A percentile compares a stretch with the other conserved stretches of the same genome.
Evolutionary conservation across 2,329 filamentous ascomycete species (phyloP).

Genomic region (Pyrenochaeta sp.): DNA sequence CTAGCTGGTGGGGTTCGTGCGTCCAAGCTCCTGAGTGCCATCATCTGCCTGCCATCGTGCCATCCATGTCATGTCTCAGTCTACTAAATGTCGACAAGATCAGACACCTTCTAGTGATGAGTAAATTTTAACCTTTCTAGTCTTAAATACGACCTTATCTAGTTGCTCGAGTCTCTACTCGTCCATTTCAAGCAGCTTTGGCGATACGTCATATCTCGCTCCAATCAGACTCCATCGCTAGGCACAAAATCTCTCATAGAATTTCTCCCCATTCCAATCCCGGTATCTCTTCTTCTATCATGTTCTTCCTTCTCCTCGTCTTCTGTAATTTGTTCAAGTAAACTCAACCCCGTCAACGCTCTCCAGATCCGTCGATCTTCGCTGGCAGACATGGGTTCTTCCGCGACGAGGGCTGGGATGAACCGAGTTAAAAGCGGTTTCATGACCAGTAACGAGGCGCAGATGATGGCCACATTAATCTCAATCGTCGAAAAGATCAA

Average conservation of each 20-base stretch:
- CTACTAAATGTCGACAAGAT: no score
- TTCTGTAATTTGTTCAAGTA: conserved; percentile 8
- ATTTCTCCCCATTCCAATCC: conserved; percentile 1
- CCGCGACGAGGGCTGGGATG: conserved; percentile 41
- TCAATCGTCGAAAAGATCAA: conserved; percentile 53
- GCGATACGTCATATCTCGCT: no score
- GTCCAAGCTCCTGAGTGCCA: conserved; percentile 16
- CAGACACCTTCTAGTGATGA: no score
- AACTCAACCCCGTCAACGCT: conserved; percentile 18
- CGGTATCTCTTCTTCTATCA: conserved; percentile 16
- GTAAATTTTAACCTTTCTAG: no score
- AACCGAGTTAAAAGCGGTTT: conserved; percentile 50
- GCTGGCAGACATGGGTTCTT: conserved; percentile 20
- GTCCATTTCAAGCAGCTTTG: no score
- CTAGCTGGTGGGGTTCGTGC: conserved; percentile 20
- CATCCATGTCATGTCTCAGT: conserved; percentile 3
- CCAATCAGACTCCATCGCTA: conserved; percentile 1
- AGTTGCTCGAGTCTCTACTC: no score
- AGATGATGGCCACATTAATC: conserved; percentile 54
- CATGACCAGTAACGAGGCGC: conserved; percentile 53
- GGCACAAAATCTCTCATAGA: background rate
- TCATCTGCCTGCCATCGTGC: conserved; percentile 15
- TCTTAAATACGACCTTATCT: no score
- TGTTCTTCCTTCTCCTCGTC: conserved; percentile 12
- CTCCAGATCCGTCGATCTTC: conserved; percentile 19